These are phyloP conservation scores for Annulohypoxylon stygium DNA, from an alignment of 495 filamentous ascomycete species.

Conservation along the genomic window DNA sequence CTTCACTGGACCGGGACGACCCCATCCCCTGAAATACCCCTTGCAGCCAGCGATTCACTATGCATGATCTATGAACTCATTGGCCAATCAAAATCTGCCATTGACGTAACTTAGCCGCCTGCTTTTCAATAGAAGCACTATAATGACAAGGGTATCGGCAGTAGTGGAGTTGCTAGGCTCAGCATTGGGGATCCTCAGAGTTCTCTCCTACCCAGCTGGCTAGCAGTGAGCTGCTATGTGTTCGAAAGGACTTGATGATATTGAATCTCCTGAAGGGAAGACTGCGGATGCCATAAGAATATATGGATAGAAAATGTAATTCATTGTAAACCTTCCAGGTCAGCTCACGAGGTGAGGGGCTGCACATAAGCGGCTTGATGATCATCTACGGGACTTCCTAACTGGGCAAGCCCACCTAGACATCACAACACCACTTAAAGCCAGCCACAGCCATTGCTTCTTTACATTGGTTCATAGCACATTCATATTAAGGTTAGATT, in stretches of 20 bases:
- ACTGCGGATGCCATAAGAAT: too few species aligned
- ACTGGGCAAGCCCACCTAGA: not conserved
- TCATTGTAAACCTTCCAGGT: not conserved
- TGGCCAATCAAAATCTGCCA: not conserved
- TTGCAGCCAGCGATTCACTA: slow-evolving; percentile 3
- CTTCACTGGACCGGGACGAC: not conserved
- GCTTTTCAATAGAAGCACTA: slow-evolving; percentile 1
- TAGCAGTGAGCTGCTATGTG: too few species aligned
- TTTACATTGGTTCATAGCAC: not conserved
- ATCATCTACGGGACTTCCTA: not conserved
- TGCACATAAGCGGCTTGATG: not conserved
- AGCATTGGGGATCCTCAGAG: not conserved
- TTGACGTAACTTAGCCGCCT: slow-evolving; percentile 11
- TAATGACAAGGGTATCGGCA: slow-evolving; percentile 7
- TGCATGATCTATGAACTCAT: slow-evolving; percentile 9
- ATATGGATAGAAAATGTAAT: too few species aligned
- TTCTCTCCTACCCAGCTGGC: not conserved
- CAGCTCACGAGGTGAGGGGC: not conserved
- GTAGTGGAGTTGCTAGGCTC: not conserved
- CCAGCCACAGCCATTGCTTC: not conserved
- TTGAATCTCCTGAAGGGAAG: too few species aligned
- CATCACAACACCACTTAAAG: not conserved
- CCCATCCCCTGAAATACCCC: slow-evolving; percentile 3
- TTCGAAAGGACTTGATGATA: too few species aligned
- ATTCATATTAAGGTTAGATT: not conserved